Evolutionary conservation across 441 rosid species (phyloP), one percentile per base, ranked within the genome.

Genomic region (Gossypium schwendimanii): DNA sequence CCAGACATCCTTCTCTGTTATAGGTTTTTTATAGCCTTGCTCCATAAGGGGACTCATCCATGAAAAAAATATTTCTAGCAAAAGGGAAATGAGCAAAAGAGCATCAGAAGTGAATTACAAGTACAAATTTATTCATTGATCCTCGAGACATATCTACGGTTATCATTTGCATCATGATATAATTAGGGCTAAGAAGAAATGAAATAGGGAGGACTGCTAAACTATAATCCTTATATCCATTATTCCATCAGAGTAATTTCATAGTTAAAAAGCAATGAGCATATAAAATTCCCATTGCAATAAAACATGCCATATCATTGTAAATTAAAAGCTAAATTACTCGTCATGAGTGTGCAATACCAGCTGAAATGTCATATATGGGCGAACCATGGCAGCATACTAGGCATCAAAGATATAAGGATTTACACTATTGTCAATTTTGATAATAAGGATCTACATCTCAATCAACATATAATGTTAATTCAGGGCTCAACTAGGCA

Each of bases 11-110:
- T 86, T 94, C 80, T 91, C 98, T 0, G 98, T 94, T 71, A 96
- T 86, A 75, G 97, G 97, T 79, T 88, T 87, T 82, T 84, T 87
- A 44, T 93, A 96, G 45, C 99, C 99, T 75, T 78, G 87, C 85
- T 84, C 73, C 99, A 96, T 92, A 73, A 96, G 84, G 61, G 98
- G 94, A 84, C 84, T 89, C 91, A 94, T 86, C 99, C 99, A 96
- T 58, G 84, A 65, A 77, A 93, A 96, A 73, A 85, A 65, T 69
- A 76, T 88, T 62, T 63, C 99, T 96, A 81, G 58, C 73, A 62
- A 57, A 79, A 8, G 14, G 69, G 74, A 68, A 69, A 63, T 10
- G n/a, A 69, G 57, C 15, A 54, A 57, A 58, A 41, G 31, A 55
- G 52, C 58, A 76, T 72, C 63, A 78, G 20, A 39, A 77, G 71